Percentiles rank a stretch among this genome's conserved stretches.
These are phyloP conservation scores for Nicotiana tabacum DNA, from an alignment of 257 asterid species.

Conservation along the genomic window DNA sequence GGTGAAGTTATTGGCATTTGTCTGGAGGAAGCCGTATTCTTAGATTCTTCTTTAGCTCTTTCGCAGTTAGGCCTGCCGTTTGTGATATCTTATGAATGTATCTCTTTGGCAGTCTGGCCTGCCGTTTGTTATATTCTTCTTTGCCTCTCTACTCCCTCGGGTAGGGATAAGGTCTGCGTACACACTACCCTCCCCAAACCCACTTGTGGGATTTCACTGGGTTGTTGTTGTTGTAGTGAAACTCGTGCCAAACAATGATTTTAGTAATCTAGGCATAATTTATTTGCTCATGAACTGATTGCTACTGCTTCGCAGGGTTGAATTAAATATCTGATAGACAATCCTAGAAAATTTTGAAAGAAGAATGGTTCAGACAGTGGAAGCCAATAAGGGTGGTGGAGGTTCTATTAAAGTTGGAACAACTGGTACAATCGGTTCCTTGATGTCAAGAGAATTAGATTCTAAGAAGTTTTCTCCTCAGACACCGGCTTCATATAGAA, in stretches of 20 bases:
- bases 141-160: too few relatives aligned
- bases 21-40: background rate
- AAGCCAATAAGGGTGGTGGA: slow-evolving; percentile 62
- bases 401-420: slow-evolving; percentile 73
- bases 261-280: background rate
- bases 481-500: background rate
- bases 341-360: background rate
- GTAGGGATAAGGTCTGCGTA: too few relatives aligned
- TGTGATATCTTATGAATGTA: too few relatives aligned
- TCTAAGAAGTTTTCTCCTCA: slow-evolving; percentile 36
- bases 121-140: too few relatives aligned
- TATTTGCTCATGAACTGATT: background rate
- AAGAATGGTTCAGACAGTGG: slow-evolving; percentile 58
- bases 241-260: background rate
- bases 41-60: background rate
- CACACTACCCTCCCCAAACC: too few relatives aligned
- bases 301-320: background rate
- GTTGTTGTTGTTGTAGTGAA: too few relatives aligned
- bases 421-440: slow-evolving; percentile 72
- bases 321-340: background rate
- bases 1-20: background rate
- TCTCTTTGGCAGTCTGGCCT: too few relatives aligned
- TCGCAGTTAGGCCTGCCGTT: background rate
- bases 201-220: too few relatives aligned
- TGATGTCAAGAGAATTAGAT: slow-evolving; percentile 67